phyloP scores from a whole-genome alignment of 352 stramenopile genomes.

The Pythium dissimile region DNA sequence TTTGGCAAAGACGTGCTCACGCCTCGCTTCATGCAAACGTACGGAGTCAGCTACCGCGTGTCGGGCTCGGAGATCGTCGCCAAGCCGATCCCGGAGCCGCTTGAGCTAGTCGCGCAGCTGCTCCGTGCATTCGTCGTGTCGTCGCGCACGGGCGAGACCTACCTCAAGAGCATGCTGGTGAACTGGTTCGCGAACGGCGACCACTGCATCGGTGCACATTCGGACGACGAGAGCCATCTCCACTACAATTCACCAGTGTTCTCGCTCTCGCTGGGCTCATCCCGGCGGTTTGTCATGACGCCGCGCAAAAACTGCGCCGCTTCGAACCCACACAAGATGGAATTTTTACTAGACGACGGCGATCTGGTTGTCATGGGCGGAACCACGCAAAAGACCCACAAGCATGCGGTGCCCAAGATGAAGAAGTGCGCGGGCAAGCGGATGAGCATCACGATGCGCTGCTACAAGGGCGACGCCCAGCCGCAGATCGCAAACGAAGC shows the following conservation, averaged over 20 bases:
- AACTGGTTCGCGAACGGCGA: constrained; percentile 85
- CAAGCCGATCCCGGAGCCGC: constrained; percentile 32
- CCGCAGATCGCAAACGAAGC: not conserved
- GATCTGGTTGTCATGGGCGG: constrained; percentile 83
- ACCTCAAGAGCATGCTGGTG: constrained; percentile 34
- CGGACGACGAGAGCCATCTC: constrained; percentile 69
- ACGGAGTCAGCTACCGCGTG: constrained; percentile 46
- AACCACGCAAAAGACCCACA: constrained; percentile 72
- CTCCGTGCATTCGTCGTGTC: constrained; percentile 45
- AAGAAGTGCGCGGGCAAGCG: constrained; percentile 32
- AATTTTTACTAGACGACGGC: constrained; percentile 64
- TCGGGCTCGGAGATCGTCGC: constrained; percentile 50
- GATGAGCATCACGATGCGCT: constrained; percentile 60
- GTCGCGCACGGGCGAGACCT: constrained; percentile 10
- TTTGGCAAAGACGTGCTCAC: constrained; percentile 59
- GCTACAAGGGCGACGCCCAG: constrained; percentile 27
- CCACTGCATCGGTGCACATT: constrained; percentile 77
- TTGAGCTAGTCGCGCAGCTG: constrained; percentile 36
- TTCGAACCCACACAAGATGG: constrained; percentile 24
- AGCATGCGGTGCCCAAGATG: constrained; percentile 78
- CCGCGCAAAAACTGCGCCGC: constrained; percentile 24
- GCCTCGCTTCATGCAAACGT: constrained; percentile 68
- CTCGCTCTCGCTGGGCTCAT: constrained; percentile 60
- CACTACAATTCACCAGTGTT: constrained; percentile 55
- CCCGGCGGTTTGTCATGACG: constrained; percentile 69